phyloP scores from a whole-genome alignment of 164 flowering plant genomes.

The Litsea cubeba region DNA sequence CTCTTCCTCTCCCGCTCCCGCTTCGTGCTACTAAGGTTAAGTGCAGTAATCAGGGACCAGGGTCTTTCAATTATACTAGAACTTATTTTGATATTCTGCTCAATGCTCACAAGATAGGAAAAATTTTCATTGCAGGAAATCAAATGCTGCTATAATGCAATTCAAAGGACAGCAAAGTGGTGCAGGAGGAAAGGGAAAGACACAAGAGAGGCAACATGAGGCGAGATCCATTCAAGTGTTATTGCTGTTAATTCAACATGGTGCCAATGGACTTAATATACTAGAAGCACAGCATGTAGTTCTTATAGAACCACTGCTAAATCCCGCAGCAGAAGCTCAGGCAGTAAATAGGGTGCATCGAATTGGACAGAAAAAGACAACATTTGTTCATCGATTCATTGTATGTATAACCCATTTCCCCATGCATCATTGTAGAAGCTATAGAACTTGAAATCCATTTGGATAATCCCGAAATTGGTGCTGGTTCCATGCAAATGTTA shows the following conservation, averaged over 20 bases:
- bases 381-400: slow-evolving; percentile 86
- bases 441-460: background rate
- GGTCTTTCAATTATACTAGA: background rate
- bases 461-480: background rate
- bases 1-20: no score
- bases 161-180: slow-evolving; percentile 50
- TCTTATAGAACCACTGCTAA: slow-evolving; percentile 88
- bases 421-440: background rate
- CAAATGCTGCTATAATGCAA: slow-evolving; percentile 64
- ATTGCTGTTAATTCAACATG: slow-evolving; percentile 79
- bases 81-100: background rate
- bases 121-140: slow-evolving; percentile 47
- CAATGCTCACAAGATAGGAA: background rate
- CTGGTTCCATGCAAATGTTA: background rate
- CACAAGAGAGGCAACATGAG: slow-evolving; percentile 21
- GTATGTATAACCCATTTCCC: slow-evolving; percentile 33
- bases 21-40: no score
- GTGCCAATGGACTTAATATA: slow-evolving; percentile 96
- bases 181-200: slow-evolving; percentile 19
- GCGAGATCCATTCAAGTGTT: slow-evolving; percentile 53
- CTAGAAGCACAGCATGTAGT: slow-evolving; percentile 94
- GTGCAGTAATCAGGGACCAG: no score
- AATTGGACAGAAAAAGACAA: slow-evolving; percentile 70
- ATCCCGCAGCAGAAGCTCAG: slow-evolving; percentile 97
- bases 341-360: slow-evolving; percentile 94